Percentiles rank a stretch among this genome's conserved stretches.
Evolutionary conservation across 2,329 filamentous ascomycete genomes (phyloP).

Genomic region (Juglanconis oblonga): DNA sequence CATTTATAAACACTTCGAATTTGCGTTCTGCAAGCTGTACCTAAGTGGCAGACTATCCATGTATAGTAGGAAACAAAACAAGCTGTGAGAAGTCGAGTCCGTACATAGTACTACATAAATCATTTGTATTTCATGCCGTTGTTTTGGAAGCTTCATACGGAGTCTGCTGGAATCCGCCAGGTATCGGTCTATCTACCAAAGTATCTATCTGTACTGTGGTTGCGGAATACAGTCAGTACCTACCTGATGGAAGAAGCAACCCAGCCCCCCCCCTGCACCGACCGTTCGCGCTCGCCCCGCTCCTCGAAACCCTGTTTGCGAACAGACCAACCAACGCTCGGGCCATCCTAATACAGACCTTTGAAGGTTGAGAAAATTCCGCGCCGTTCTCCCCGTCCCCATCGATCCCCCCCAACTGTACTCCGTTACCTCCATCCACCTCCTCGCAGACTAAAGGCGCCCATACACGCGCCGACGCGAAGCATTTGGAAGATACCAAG

Average conservation of each 20-base stretch:
- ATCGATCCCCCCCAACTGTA: slow-evolving; percentile 1
- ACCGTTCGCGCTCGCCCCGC: background rate
- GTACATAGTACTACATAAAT: too few species aligned
- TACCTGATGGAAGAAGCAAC: too few species aligned
- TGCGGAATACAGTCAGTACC: background rate
- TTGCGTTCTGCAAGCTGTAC: too few species aligned
- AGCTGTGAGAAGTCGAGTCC: too few species aligned
- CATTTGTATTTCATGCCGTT: too few species aligned
- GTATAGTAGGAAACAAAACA: too few species aligned
- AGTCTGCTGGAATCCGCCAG: too few species aligned
- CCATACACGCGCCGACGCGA: background rate
- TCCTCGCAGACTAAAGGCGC: slow-evolving; percentile 2
- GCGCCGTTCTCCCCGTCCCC: slow-evolving; percentile 6
- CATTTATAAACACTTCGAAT: too few species aligned
- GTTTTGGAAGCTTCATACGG: too few species aligned
- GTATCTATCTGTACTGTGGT: too few species aligned
- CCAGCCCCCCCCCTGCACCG: background rate
- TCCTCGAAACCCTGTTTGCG: background rate
- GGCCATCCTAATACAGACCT: background rate
- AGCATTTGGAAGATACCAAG: background rate
- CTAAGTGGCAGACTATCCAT: too few species aligned
- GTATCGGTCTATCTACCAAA: too few species aligned
- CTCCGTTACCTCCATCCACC: slow-evolving; percentile 5
- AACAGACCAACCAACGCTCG: background rate
- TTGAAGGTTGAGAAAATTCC: slow-evolving; percentile 12